Evolutionary conservation across 2,329 filamentous ascomycete species (phyloP), one percentile per base, ranked within the genome.

Genomic region (Dactylellina parvicollis): DNA sequence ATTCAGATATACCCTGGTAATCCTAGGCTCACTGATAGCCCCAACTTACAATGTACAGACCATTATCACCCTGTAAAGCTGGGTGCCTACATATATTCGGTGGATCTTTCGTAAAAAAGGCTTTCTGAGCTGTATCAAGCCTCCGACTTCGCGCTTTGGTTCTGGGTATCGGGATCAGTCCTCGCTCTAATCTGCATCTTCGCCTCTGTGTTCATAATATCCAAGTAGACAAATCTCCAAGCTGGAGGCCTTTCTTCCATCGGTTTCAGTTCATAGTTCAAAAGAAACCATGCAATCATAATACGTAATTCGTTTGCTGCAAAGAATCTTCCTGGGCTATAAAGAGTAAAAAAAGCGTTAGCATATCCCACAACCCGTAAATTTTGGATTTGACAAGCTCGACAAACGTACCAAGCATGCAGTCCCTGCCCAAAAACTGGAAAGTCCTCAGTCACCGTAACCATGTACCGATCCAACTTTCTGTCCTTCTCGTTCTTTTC

Each of bases 271-370:
- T 74, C 70, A 22, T 74, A 74, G 16, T 57, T 47, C 28, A 74
- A 46, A 16, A 74, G 16, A 42, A 66, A 62, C 61, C 64, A 74
- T 12, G 70, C 40, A n/a, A 74, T 62, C 26, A 74, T 16, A 26
- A 61, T 54, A 5, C 70, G 50, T 7, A 74, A 26, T 24, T 74
- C 70, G 22, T 42, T 61, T 1, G 61, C 56, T 14, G 70, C 61
- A 26, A 74, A 74, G 40, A 74, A 74, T n/a, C 70, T 61, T 14
- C 70, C 70, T 7, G 70, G 70, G n/a, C 70, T 67, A 52, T 34
- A 28, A 3, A n/a, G n/a, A n/a, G 18, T 18, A 59, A 40, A 8
- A 30, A 49, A 34, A 9, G 16, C 4, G 52, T 61, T 55, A 71
- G 40, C 7, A 22, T 14, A 14, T 61, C 9, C 24, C 4, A 14